A percentile compares a stretch with the other conserved stretches of the same genome.
Conservation (phyloP, 106 monocot genomes). For the Phalaenopsis equestris region DNA sequence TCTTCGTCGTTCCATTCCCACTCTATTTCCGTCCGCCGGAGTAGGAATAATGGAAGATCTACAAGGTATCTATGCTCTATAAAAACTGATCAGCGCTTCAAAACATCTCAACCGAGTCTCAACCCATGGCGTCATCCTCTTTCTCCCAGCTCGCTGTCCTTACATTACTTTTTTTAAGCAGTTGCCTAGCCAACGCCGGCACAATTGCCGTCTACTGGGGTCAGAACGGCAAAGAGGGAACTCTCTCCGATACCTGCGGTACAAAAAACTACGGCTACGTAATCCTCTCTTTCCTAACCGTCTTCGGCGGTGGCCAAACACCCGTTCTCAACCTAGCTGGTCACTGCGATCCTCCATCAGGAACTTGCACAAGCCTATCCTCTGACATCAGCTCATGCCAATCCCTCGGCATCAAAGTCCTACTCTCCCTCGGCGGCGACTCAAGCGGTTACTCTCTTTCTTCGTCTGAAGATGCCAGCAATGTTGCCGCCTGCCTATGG, state of each 20-base stretch:
- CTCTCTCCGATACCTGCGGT: slow-evolving; percentile 35
- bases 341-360: slow-evolving; percentile 35
- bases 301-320: slow-evolving; percentile 51
- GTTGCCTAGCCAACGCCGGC: slow-evolving; percentile 18
- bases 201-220: slow-evolving; percentile 81
- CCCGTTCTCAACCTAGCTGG: slow-evolving; percentile 58
- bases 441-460: slow-evolving; percentile 27
- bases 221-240: slow-evolving; percentile 63
- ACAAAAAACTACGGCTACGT: slow-evolving; percentile 40
- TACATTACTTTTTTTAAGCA: not conserved
- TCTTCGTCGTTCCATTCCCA: too few relatives aligned
- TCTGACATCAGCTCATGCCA: slow-evolving; percentile 30
- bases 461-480: slow-evolving; percentile 30
- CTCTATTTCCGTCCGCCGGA: too few relatives aligned
- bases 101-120: not conserved
- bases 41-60: too few relatives aligned
- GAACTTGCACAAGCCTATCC: slow-evolving; percentile 20
- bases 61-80: not conserved
- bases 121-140: not conserved
- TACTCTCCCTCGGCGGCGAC: slow-evolving; percentile 46
- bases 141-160: not conserved
- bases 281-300: slow-evolving; percentile 43
- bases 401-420: slow-evolving; percentile 18
- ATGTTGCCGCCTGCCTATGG: slow-evolving; percentile 43
- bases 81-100: not conserved